Conservation (phyloP, 2,329 filamentous ascomycete species). For the Claviceps pazoutovae region DNA sequence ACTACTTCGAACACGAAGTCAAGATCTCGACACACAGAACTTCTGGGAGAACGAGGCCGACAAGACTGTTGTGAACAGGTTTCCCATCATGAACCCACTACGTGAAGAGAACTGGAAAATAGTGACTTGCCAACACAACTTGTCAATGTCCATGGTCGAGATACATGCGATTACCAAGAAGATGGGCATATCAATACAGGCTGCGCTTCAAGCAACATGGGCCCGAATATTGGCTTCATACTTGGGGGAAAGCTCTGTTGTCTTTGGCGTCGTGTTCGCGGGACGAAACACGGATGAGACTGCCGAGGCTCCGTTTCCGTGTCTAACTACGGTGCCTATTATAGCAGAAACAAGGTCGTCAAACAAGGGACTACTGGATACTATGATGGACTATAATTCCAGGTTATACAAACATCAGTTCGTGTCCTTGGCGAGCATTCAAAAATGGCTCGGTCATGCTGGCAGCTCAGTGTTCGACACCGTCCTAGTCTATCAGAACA, state of each 20-base stretch:
- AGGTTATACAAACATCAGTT: slow-evolving; percentile 56
- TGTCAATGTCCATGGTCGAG: slow-evolving; percentile 25
- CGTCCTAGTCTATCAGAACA: slow-evolving; percentile 69
- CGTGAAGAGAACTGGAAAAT: slow-evolving; percentile 20
- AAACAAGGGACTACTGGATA: slow-evolving; percentile 42
- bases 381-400: slow-evolving; percentile 53
- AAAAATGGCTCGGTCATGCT: slow-evolving; percentile 53
- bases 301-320: slow-evolving; percentile 54
- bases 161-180: slow-evolving; percentile 43
- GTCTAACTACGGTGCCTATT: slow-evolving; percentile 68
- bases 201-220: slow-evolving; percentile 67
- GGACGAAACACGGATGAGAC: slow-evolving; percentile 53
- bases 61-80: slow-evolving; percentile 47
- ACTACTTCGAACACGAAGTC: slow-evolving; percentile 18
- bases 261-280: slow-evolving; percentile 70
- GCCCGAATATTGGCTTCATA: slow-evolving; percentile 61
- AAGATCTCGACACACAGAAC: slow-evolving; percentile 21
- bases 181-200: slow-evolving; percentile 59
- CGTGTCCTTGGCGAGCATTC: slow-evolving; percentile 55
- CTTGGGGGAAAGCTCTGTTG: slow-evolving; percentile 56
- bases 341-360: slow-evolving; percentile 39
- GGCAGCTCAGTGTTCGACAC: slow-evolving; percentile 67
- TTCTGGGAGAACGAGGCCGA: slow-evolving; percentile 53
- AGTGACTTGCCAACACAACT: slow-evolving; percentile 17
- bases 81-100: slow-evolving; percentile 62